Evolutionary conservation across 2,329 filamentous ascomycete genomes (phyloP), one percentile per base, ranked within the genome.

Genomic region (Fusarium sp.): DNA sequence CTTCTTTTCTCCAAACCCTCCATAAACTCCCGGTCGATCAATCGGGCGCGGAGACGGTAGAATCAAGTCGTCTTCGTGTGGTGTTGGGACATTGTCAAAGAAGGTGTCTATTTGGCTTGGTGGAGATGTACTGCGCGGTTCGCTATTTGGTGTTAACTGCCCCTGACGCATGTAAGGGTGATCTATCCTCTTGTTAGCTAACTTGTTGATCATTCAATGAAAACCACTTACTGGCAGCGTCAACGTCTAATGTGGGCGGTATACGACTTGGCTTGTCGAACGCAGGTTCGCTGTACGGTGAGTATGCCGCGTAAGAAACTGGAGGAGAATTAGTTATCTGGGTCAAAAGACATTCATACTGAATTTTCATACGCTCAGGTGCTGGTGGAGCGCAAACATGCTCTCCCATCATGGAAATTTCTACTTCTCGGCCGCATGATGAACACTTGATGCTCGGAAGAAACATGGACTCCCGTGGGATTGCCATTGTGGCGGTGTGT

Each of bases 401-500:
- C 61, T 96, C 92, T 61, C 91, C 92, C 89, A 97, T 91, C 75
- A 88, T 81, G 36, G 90, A 89, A 68, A 97, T 95, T 73, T 93
- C 89, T 58, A 97, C 91, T 70, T 93, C 86, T 36, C 80, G 77
- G 36, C 87, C 86, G 74, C 92, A 96, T 79, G 84, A 88, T 49
- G 92, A 96, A 78, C 92, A 96, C 82, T 94, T 96, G 78, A 96
- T 91, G 24, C 88, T 88, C 72, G 92, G 91, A 80, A 95, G 81
- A 65, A 93, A 87, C 76, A 85, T 84, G 75, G 87, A 89, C 75
- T 87, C 84, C 72, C 88, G 82, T 69, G 81, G 81, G 61, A 78
- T 74, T 40, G 80, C 77, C 82, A 85, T 85, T 63, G 61, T 77
- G 72, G 55, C 39, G 58, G 60, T 47, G 55, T 40, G 29, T 46